A percentile compares a stretch with the other conserved stretches of the same genome.
phyloP scores from a whole-genome alignment of 345 rosid species.

The Moricandia arvensis region DNA sequence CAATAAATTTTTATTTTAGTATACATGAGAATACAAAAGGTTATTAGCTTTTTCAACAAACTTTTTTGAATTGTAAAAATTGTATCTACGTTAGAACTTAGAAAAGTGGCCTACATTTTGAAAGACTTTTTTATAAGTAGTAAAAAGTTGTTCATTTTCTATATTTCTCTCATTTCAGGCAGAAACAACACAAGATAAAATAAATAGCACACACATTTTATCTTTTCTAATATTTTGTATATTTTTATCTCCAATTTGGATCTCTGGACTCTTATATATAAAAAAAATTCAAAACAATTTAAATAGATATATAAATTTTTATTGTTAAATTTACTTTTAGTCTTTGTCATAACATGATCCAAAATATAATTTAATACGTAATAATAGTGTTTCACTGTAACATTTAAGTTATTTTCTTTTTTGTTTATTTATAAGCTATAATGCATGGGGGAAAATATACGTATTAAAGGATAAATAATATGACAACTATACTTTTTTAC shows the following conservation, averaged over 20 bases:
- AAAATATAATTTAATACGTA: background rate
- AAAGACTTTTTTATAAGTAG: too few relatives aligned
- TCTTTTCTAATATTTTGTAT: too few relatives aligned
- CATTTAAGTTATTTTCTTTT: background rate
- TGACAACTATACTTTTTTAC: background rate
- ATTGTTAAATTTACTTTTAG: background rate
- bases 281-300: too few relatives aligned
- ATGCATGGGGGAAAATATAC: background rate
- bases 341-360: background rate
- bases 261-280: too few relatives aligned
- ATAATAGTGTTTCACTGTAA: background rate
- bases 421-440: background rate
- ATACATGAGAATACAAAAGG: too few relatives aligned
- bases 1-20: too few relatives aligned
- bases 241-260: background rate
- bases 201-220: background rate
- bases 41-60: background rate
- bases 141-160: background rate
- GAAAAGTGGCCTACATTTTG: background rate
- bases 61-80: background rate
- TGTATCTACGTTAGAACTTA: too few relatives aligned
- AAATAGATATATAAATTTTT: too few relatives aligned
- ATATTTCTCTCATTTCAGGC: too few relatives aligned
- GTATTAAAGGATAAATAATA: background rate
- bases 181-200: background rate